These are phyloP conservation scores for Keqinozyma sinolaborantium DNA, from an alignment of 1,139 yeast genomes.

Conservation along the genomic window DNA sequence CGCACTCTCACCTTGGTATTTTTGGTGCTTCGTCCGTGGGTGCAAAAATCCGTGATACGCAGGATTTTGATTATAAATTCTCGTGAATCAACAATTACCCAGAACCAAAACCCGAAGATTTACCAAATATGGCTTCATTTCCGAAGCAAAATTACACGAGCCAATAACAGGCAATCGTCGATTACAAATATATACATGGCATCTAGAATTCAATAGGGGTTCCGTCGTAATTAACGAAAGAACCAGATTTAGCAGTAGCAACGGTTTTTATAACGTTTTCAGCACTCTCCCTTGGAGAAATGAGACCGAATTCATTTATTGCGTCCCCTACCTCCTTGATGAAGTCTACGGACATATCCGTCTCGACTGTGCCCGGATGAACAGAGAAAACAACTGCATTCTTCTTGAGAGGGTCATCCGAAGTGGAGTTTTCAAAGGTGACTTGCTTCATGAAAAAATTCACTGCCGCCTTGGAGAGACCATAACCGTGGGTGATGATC, in stretches of 20 bases:
- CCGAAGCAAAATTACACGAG: no score
- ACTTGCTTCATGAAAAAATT: slow-evolving; percentile 2
- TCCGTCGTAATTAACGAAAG: neutral
- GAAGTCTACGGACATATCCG: no score
- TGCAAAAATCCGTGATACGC: no score
- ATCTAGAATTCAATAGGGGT: slow-evolving; percentile 12
- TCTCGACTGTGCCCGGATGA: slow-evolving; percentile 1
- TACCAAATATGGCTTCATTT: no score
- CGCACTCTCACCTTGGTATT: no score
- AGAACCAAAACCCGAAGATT: no score
- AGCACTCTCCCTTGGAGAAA: neutral
- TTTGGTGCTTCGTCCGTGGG: no score
- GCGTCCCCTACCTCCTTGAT: no score
- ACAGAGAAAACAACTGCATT: neutral
- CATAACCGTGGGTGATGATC: neutral
- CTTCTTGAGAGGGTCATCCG: neutral
- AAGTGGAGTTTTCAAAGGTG: neutral
- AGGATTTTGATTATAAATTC: no score
- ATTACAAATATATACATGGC: no score
- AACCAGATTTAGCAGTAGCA: neutral
- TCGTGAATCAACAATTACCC: no score
- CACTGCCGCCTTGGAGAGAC: slow-evolving; percentile 2
- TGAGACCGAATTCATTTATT: neutral
- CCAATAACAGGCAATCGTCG: no score
- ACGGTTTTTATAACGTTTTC: neutral